A percentile compares a stretch with the other conserved stretches of the same genome.
Evolutionary conservation across 345 rosid species (phyloP).

Genomic region (Brassica carinata): DNA sequence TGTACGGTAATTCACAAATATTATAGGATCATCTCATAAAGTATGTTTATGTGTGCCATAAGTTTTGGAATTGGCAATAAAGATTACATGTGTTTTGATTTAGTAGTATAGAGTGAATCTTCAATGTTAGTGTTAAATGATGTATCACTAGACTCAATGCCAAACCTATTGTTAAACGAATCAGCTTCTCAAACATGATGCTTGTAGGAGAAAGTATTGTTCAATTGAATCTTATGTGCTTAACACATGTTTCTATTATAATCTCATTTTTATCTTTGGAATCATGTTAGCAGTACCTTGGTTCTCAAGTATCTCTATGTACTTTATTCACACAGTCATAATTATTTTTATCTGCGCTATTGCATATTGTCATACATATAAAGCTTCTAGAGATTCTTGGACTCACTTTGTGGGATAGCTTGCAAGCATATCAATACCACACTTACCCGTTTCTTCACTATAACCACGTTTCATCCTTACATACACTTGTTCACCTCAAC

Average conservation of each 20-base stretch:
- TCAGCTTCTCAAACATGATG: slow-evolving; percentile 13
- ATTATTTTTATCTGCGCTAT: slow-evolving; percentile 31
- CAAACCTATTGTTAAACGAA: background rate
- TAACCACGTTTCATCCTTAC: slow-evolving; percentile 56
- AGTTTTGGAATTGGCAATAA: background rate
- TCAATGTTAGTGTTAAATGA: background rate
- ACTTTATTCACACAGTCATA: slow-evolving; percentile 19
- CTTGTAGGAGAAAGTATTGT: background rate
- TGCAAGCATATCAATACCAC: slow-evolving; percentile 85
- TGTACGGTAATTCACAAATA: background rate
- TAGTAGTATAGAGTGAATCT: background rate
- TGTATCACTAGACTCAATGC: background rate
- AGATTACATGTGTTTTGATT: background rate
- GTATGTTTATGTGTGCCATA: background rate
- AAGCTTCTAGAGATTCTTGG: slow-evolving; percentile 16
- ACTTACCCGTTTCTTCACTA: slow-evolving; percentile 47
- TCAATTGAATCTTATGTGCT: background rate
- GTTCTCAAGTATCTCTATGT: slow-evolving; percentile 17
- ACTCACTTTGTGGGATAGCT: slow-evolving; percentile 67
- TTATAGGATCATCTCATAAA: background rate
- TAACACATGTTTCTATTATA: slow-evolving; percentile 4
- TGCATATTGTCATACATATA: slow-evolving; percentile 32
- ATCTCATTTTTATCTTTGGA: background rate
- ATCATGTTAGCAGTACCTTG: background rate
- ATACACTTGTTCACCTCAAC: slow-evolving; percentile 89